phyloP scores from a whole-genome alignment of 768 basidiomycete species.

The Coprinopsis cinerea region DNA sequence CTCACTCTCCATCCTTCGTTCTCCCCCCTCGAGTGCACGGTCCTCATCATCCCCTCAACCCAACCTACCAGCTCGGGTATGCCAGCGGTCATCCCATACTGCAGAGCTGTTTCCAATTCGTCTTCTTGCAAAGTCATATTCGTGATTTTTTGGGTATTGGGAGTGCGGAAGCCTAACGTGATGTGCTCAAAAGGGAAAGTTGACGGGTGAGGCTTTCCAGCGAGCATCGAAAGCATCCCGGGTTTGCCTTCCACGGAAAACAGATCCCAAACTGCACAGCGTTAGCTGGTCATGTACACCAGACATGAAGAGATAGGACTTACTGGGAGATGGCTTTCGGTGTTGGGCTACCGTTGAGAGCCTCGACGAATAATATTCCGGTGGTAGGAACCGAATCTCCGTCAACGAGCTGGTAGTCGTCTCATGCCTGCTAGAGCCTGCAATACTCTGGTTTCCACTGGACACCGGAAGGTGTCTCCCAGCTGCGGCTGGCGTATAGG shows the following conservation, averaged over 20 bases:
- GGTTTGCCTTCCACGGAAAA: conserved; percentile 61
- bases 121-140: conserved; percentile 41
- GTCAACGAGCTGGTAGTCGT: neutral
- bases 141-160: conserved; percentile 19
- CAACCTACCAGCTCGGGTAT: conserved; percentile 40
- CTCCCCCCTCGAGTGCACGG: neutral
- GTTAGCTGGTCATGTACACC: neutral
- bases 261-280: conserved; percentile 41
- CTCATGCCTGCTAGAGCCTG: neutral
- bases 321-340: conserved; percentile 45
- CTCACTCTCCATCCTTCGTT: conserved; percentile 57
- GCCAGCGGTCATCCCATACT: conserved; percentile 60
- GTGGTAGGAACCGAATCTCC: neutral
- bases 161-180: conserved; percentile 37
- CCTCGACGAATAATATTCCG: conserved; percentile 1
- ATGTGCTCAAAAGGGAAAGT: conserved; percentile 77
- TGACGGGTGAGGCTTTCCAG: conserved; percentile 72
- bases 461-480: neutral
- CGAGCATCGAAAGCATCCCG: conserved; percentile 61
- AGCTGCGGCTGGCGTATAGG: too few species aligned
- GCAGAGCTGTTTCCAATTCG: conserved; percentile 54
- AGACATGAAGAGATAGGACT: conserved; percentile 12
- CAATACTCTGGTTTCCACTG: neutral
- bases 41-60: neutral
- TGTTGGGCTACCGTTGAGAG: conserved; percentile 4